Evolutionary conservation across 495 filamentous ascomycete species (phyloP), one percentile per base, ranked within the genome.

Genomic region (Niebla homalea): DNA sequence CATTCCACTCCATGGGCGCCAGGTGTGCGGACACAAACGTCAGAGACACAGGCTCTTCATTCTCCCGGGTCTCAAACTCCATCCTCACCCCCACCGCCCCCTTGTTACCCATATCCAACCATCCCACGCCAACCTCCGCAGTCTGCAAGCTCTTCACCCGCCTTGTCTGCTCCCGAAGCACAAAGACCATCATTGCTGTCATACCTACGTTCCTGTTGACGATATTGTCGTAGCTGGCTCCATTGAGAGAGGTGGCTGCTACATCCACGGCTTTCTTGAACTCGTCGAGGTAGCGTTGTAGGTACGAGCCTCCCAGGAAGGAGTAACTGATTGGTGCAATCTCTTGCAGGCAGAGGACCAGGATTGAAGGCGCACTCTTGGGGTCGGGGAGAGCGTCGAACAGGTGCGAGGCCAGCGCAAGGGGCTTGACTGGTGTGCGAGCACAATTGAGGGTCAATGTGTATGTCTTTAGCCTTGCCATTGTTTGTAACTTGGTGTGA

Each of bases 361-460:
- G 73, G 38, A 90, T 57, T 32, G 87, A 81, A 0, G 87, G 86
- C 0, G 87, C 85, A 4, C 65, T 53, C 19, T 67, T 64, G 58
- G 72, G 69, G 46, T 68, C 59, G 48, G 74, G 67, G 40, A 94
- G 74, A 26, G 76, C 81, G 55, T 79, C 69, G 68, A 88, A 81
- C 53, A 97, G 69, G 58, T 87, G 78, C 4, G 74, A 55, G 15
- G 85, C 78, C 59, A 92, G 88, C 48, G 71, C 65, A 18, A 76
- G 67, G 22, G 75, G 65, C 52, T 84, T 69, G 58, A 89, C 79
- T 19, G 76, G 64, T 43, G 72, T 73, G 43, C 81, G 76, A 15
- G 77, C 92, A 58, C 89, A 95, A 63, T 98, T 98, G 66, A 89
- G 93, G 26, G 92, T 95, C 32, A 94, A 66, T 37, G 93, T 72